Percentiles rank a stretch among this genome's conserved stretches.
Conservation (phyloP, 306 rosid species). For the Ammopiptanthus mongolicus region DNA sequence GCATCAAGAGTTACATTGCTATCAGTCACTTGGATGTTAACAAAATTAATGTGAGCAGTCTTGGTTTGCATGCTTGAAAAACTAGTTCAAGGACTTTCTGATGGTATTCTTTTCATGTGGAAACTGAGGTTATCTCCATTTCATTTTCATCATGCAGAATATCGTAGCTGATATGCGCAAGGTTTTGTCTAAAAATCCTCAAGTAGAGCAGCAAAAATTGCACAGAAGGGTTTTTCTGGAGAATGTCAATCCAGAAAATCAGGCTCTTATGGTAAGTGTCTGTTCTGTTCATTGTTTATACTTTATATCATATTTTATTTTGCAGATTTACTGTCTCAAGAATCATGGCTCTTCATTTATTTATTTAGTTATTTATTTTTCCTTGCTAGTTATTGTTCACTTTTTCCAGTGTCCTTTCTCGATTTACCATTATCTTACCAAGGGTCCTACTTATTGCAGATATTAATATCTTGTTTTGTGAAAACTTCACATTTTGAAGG, state of each 20-base stretch:
- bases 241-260: slow-evolving; percentile 69
- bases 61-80: slow-evolving; percentile 21
- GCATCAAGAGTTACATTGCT: slow-evolving; percentile 84
- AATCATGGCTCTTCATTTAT: background rate
- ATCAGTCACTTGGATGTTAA: slow-evolving; percentile 92
- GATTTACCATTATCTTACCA: slow-evolving; percentile 12
- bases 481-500: slow-evolving; percentile 95
- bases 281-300: slow-evolving; percentile 7
- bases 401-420: background rate
- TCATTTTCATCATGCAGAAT: slow-evolving; percentile 41
- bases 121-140: slow-evolving; percentile 9
- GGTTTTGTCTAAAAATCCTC: slow-evolving; percentile 93
- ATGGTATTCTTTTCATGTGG: slow-evolving; percentile 12
- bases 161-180: slow-evolving; percentile 99
- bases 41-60: slow-evolving; percentile 82
- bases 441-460: slow-evolving; percentile 47
- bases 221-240: slow-evolving; percentile 96
- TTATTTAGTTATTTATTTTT: background rate
- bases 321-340: background rate
- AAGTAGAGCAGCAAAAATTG: slow-evolving; percentile 97
- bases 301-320: background rate
- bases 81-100: slow-evolving; percentile 10
- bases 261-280: slow-evolving; percentile 71
- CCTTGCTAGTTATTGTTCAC: background rate
- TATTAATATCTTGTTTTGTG: slow-evolving; percentile 92